Percentiles rank a stretch among this genome's conserved stretches.
phyloP scores from a whole-genome alignment of 179 eudicot genomes.

The Beta macrorhiza region DNA sequence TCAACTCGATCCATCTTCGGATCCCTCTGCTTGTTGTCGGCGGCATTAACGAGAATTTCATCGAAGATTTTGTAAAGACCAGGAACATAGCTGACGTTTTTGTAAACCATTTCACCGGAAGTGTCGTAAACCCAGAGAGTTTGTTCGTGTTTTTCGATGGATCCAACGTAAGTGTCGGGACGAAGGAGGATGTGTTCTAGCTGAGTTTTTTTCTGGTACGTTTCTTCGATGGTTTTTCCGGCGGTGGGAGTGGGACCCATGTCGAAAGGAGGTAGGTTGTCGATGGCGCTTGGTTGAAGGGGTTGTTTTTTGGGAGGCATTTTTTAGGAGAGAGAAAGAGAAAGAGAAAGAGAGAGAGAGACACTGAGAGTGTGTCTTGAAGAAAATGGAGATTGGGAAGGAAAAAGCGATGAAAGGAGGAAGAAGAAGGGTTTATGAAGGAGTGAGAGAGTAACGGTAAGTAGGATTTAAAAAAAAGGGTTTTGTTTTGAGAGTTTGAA shows the following conservation, averaged over 20 bases:
- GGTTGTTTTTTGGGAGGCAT: constrained; percentile 44
- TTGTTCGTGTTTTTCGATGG: constrained; percentile 65
- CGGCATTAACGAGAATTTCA: constrained; percentile 86
- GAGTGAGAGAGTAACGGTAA: background rate
- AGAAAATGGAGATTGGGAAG: background rate
- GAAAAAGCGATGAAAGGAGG: background rate
- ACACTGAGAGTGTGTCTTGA: constrained; percentile 50
- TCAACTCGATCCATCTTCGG: constrained; percentile 66
- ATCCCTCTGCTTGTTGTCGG: constrained; percentile 89
- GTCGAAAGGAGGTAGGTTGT: constrained; percentile 37
- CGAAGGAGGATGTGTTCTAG: constrained; percentile 92
- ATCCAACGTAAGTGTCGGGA: constrained; percentile 90
- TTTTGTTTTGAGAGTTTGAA: background rate
- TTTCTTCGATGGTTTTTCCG: constrained; percentile 72
- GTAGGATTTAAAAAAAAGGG: background rate
- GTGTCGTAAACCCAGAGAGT: constrained; percentile 66
- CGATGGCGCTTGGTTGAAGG: constrained; percentile 49
- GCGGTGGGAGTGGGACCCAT: background rate
- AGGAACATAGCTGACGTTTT: constrained; percentile 54
- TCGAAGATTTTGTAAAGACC: constrained; percentile 95
- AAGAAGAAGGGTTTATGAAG: background rate
- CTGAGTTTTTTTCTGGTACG: constrained; percentile 88
- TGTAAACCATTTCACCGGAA: constrained; percentile 40
- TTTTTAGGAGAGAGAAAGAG: constrained; percentile 6
- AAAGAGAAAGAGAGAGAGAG: constrained; percentile 14